Evolutionary conservation across 441 rosid species (phyloP), one percentile per base, ranked within the genome.

Genomic region (Gossypium lobatum): DNA sequence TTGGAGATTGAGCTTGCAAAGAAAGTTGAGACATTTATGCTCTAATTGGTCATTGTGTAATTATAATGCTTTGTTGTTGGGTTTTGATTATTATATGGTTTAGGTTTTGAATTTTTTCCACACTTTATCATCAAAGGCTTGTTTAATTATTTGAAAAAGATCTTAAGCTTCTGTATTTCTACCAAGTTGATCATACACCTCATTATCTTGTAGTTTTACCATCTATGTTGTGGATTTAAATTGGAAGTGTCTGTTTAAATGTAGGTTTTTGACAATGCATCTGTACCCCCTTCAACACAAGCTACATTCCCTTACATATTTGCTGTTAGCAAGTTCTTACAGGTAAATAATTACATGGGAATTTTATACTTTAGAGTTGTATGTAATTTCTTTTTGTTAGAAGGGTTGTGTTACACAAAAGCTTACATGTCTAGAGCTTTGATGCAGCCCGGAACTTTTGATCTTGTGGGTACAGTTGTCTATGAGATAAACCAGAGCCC

Each of bases 251-350:
- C 23, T 74, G 75, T 73, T 73, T 64, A 18, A 70, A 80, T 81
- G 78, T 80, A 96, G 99, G 89, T 87, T 81, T 89, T 93, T 82
- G 88, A 84, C 87, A 96, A 96, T 81, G 97, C 98, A 17, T 75
- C 99, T 73, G 87, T 96, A 77, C 97, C 91, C 46, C 61, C 89
- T 23, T 92, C 97, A 53, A 75, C 85, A 57, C 99, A 93, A 75
- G 97, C 97, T 67, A 84, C 98, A 62, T 96, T 93, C 82, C 88
- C 97, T 3, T 93, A 92, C 78, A 76, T 89, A 66, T 90, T 93
- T 80, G 90, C 88, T 39, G 97, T 96, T 80, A 96, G 97, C 92
- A 93, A 96, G 88, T 96, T 45, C 85, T 81, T 96, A 46, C 97
- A 93, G 99, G 99, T 96, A 77, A 23, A 17, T 45, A 39, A 9